Evolutionary conservation across 306 rosid species (phyloP), one percentile per base, ranked within the genome.

Genomic region (Rubus idaeus): DNA sequence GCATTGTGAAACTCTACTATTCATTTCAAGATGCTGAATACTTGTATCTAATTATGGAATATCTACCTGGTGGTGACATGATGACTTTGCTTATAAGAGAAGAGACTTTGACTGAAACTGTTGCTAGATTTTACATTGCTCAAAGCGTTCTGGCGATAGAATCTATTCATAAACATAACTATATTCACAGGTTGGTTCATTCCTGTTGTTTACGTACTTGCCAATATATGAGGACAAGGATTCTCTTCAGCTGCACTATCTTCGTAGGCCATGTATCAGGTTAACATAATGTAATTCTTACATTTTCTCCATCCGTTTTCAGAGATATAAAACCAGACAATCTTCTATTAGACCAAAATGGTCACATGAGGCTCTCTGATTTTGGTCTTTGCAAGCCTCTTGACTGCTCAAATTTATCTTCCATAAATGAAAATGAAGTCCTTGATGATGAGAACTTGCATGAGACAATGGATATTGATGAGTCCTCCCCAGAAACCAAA

Each of bases 281-380:
- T 10, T 68, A 10, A 61, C 35, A 30, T 5, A 17, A 60, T 10
- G 13, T 74, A 68, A 49, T 10, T 51, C 42, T 80, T 82, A 44
- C 46, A 71, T 64, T 49, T 73, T 49, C 63, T 53, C 47, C 37
- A 3, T 52, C 46, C 70, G 26, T 68, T 40, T 53, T 69, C 86
- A 90, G 98, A 81, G 98, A 93, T 80, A 93, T 93, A 88, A 93
- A 93, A 88, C 98, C 98, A 35, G 98, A 93, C 85, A 93, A 93
- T 83, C 98, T 93, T 86, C 88, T 93, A 35, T 67, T 93, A 84
- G 96, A 93, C 89, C 81, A 82, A 83, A 78, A 73, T 57, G 98
- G 96, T 80, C 96, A 93, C 80, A 91, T 89, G 95, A 93, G 87
- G 82, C 93, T 93, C 74, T 93, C 98, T 60, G 98, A 93, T 89